Evolutionary conservation across 1,139 yeast genomes (phyloP).

Genomic region (Yamadazyma sp.): DNA sequence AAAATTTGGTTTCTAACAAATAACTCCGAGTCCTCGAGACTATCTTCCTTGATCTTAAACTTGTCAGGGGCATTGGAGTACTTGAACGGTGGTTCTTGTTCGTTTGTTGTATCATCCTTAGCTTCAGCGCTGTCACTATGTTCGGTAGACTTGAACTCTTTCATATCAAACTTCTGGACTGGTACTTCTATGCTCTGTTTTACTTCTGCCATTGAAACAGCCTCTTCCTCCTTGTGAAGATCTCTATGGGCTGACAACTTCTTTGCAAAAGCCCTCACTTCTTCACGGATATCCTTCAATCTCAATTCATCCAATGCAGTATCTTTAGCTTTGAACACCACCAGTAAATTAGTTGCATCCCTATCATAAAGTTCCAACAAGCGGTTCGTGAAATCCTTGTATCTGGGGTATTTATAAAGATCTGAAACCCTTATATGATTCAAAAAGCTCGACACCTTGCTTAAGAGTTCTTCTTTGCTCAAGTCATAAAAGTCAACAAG

Average conservation of each 20-base stretch:
- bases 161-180: constrained; percentile 22
- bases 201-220: background rate
- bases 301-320: background rate
- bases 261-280: constrained; percentile 9
- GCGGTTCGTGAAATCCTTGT: constrained; percentile 6
- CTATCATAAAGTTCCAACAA: constrained; percentile 7
- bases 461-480: constrained; percentile 11
- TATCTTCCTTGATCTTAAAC: constrained; percentile 16
- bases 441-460: constrained; percentile 7
- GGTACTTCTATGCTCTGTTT: constrained; percentile 15
- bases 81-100: background rate
- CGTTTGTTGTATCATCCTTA: too few species aligned
- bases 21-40: constrained; percentile 17
- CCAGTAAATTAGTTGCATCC: constrained; percentile 10
- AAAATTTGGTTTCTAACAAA: constrained; percentile 18
- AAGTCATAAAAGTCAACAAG: constrained; percentile 15
- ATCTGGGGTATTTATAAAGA: constrained; percentile 9
- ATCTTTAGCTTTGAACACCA: constrained; percentile 5
- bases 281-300: constrained; percentile 3
- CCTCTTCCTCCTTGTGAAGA: constrained; percentile 9
- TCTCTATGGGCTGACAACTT: constrained; percentile 11
- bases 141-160: constrained; percentile 14
- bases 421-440: constrained; percentile 4
- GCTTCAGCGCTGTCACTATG: background rate
- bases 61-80: constrained; percentile 9